These are phyloP conservation scores for Pichia deserticola DNA, from an alignment of 805 yeast genomes.

Conservation along the genomic window DNA sequence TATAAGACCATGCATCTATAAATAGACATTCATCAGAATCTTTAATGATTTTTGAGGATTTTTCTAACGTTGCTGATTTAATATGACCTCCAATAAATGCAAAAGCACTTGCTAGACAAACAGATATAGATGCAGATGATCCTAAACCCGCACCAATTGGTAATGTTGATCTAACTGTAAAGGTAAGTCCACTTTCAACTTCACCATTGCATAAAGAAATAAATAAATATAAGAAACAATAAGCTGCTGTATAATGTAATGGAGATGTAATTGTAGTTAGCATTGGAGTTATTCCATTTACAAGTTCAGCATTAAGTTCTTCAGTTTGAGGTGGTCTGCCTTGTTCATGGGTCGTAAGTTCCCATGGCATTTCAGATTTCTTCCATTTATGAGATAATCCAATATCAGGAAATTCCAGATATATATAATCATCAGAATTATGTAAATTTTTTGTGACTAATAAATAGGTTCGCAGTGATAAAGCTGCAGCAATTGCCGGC, in stretches of 20 bases:
- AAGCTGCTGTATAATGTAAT: conserved; percentile 69
- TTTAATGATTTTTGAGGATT: conserved; percentile 29
- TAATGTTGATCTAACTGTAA: conserved; percentile 69
- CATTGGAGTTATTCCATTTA: conserved; percentile 38
- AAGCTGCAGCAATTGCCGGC: conserved; percentile 95
- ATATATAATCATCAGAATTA: conserved; percentile 36
- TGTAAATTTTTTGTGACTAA: conserved; percentile 43
- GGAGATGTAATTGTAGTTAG: conserved; percentile 42
- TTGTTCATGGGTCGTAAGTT: conserved; percentile 22
- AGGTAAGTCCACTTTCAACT: conserved; percentile 43
- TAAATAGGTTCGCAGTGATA: conserved; percentile 76
- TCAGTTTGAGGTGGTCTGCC: conserved; percentile 34
- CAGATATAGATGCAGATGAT: conserved; percentile 85
- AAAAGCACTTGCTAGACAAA: conserved; percentile 73
- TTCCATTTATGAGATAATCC: conserved; percentile 59
- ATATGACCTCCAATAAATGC: conserved; percentile 53
- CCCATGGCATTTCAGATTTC: conserved; percentile 55
- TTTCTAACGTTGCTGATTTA: conserved; percentile 28
- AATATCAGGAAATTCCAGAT: conserved; percentile 81
- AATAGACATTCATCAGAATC: conserved; percentile 42
- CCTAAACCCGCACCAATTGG: conserved; percentile 98
- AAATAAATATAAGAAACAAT: conserved; percentile 76
- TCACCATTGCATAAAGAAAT: conserved; percentile 44
- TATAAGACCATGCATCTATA: conserved; percentile 79
- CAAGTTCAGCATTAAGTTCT: conserved; percentile 54